Base-by-base conservation (phyloP, 805 yeast species). In the Kluyveromyces siamensis region DNA sequence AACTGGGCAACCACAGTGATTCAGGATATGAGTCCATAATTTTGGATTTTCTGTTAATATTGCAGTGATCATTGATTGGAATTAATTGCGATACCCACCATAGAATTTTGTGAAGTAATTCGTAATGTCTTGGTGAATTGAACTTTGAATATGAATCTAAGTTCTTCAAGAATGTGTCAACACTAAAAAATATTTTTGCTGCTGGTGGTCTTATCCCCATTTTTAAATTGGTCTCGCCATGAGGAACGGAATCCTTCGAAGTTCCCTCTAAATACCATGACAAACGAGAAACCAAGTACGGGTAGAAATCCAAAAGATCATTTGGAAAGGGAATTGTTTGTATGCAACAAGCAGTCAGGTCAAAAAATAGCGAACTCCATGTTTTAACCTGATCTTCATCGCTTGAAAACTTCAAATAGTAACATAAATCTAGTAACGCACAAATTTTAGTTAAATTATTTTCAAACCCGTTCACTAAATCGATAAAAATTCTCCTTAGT, bases 181-280 rank as follows among this genome's bases (percentile, higher is more conserved):
- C 58, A 40, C 60, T 60, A 37, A 66, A 63, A n/a, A 63, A 47
- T 33, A 56, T 52, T 43, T 59, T 63, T 9, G 57, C 54, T 27
- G 62, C 48, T 3, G 69, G 69, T 38, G 56, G 55, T 44, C 59
- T 62, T 38, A 62, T 62, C 48, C 68, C 65, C 37, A 58, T 56
- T 36, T 43, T 43, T 42, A 65, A 47, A 40, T 56, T 55, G 2
- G 68, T 58, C 5, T 43, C 41, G 7, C 66, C 63, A 17, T 50
- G 45, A 10, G 46, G 49, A 40, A 52, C 48, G 18, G 51, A 45
- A 2, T 52, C 52, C 10, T 43, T 37, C 21, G 50, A 41, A 25
- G 46, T 49, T 30, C 53, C 55, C 48, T 56, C 50, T 43, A 58
- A 60, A 43, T 62, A 63, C 66, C 68, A 62, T 17, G 55, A 54